A percentile compares a stretch with the other conserved stretches of the same genome.
phyloP scores from a whole-genome alignment of 2,329 filamentous ascomycete genomes.

The Xylaria multiplex region DNA sequence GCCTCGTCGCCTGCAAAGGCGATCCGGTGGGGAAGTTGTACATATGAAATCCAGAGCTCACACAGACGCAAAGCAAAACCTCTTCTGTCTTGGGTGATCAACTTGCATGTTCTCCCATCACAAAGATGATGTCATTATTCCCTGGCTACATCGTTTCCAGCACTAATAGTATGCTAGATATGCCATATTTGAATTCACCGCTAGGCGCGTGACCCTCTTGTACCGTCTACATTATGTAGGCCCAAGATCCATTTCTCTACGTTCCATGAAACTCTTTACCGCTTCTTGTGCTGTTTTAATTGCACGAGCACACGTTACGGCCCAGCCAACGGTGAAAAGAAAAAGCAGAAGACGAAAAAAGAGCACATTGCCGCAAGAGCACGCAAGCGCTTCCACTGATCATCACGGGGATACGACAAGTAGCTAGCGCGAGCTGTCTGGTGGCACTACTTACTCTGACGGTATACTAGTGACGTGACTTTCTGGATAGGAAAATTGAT shows the following conservation, averaged over 20 bases:
- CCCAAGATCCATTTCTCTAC: neutral
- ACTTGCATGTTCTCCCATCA: neutral
- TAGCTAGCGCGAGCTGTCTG: constrained; percentile 16
- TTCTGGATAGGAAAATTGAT: neutral
- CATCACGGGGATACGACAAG: constrained; percentile 11
- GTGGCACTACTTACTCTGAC: constrained; percentile 17
- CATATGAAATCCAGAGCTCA: neutral
- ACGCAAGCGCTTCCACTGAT: constrained; percentile 13
- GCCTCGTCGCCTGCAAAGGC: constrained; percentile 8
- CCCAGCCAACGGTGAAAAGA: constrained; percentile 1
- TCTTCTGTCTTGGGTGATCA: neutral
- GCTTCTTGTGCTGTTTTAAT: constrained; percentile 11
- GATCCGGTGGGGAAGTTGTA: constrained; percentile 14
- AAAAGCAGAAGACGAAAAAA: neutral
- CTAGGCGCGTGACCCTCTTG: neutral
- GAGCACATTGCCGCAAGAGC: neutral
- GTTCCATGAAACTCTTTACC: constrained; percentile 9
- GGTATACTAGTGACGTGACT: constrained; percentile 9
- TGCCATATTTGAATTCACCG: neutral
- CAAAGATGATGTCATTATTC: neutral
- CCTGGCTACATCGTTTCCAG: neutral
- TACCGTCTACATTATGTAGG: neutral
- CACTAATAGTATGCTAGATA: neutral
- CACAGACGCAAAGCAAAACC: neutral
- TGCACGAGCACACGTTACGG: constrained; percentile 20